These are phyloP conservation scores for Solanum habrochaites DNA, from an alignment of 257 asterid species.

Conservation along the genomic window DNA sequence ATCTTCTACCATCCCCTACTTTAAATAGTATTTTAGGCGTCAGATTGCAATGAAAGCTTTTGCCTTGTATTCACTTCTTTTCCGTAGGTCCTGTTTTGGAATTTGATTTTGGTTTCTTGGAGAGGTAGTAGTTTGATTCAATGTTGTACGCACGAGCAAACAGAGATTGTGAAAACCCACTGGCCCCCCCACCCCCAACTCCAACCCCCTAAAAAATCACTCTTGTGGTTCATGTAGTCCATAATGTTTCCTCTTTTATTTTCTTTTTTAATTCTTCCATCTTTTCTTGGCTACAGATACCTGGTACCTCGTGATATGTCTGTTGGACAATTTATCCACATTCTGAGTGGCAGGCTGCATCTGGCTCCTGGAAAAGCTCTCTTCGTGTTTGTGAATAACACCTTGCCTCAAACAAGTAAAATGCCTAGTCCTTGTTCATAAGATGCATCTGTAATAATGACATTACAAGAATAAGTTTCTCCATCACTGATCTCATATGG, in stretches of 20 bases:
- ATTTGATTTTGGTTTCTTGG: not conserved
- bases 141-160: not conserved
- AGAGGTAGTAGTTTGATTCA: not conserved
- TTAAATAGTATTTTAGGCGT: not conserved
- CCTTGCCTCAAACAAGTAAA: slow-evolving; percentile 88
- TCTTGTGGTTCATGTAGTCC: not conserved
- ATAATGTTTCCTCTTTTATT: not conserved
- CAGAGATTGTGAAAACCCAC: not conserved
- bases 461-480: not conserved
- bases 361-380: slow-evolving; percentile 92
- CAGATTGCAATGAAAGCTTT: not conserved
- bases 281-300: slow-evolving; percentile 33
- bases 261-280: not conserved
- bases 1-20: not conserved
- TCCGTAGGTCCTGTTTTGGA: not conserved
- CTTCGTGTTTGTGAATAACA: slow-evolving; percentile 69
- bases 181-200: not conserved
- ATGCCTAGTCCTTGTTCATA: not conserved
- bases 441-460: not conserved
- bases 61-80: not conserved
- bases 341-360: slow-evolving; percentile 74
- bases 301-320: slow-evolving; percentile 97
- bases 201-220: not conserved
- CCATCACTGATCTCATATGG: not conserved
- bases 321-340: slow-evolving; percentile 80